A percentile compares a stretch with the other conserved stretches of the same genome.
phyloP scores from a whole-genome alignment of 2,329 filamentous ascomycete genomes.

The Diaporthe helianthi region DNA sequence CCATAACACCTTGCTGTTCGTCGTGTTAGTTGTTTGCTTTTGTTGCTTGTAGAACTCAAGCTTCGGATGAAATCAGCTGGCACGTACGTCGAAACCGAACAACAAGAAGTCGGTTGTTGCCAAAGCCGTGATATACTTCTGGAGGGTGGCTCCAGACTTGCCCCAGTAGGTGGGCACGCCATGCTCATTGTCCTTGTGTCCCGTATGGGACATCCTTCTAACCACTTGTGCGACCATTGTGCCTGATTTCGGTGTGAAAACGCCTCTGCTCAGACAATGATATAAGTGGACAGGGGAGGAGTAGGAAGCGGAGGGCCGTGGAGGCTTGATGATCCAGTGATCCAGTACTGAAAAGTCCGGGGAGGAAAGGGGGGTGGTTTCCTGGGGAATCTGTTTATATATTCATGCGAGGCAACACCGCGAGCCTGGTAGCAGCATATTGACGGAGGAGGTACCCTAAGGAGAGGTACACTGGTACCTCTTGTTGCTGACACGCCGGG shows the following conservation, averaged over 20 bases:
- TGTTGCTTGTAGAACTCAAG: not conserved
- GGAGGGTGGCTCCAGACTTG: conserved; percentile 32
- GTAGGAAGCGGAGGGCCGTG: not conserved
- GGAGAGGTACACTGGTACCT: conserved; percentile 3
- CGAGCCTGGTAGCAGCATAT: not conserved
- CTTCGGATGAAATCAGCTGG: not conserved
- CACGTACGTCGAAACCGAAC: conserved; percentile 34
- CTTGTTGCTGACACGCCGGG: not conserved
- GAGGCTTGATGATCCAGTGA: conserved; percentile 1
- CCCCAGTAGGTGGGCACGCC: conserved; percentile 35
- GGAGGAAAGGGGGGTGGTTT: conserved; percentile 1
- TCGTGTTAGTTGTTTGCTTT: not conserved
- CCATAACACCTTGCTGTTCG: conserved; percentile 34
- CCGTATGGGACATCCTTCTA: conserved; percentile 29
- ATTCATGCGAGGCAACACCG: conserved; percentile 3
- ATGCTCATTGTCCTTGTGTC: conserved; percentile 35
- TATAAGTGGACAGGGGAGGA: not conserved
- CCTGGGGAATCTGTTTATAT: conserved; percentile 30
- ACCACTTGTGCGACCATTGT: conserved; percentile 29
- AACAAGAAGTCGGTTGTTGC: conserved; percentile 33
- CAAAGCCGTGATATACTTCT: conserved; percentile 32
- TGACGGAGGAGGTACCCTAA: not conserved
- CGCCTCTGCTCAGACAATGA: conserved; percentile 3
- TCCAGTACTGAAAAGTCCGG: not conserved
- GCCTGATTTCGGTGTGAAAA: conserved; percentile 15